Base-by-base conservation (phyloP, 331 rosid genomes). In the Cydonia oblonga region DNA sequence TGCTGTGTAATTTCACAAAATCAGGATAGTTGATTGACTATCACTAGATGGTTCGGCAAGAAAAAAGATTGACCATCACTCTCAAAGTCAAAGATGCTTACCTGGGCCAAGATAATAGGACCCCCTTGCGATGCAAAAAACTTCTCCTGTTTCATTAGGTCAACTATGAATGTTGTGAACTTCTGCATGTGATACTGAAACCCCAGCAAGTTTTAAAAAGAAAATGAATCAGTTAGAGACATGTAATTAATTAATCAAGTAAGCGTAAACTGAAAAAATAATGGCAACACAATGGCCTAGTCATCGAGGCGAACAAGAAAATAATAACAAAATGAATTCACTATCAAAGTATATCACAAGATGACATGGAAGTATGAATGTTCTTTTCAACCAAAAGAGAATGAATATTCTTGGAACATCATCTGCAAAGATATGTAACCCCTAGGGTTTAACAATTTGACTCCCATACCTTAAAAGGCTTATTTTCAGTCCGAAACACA, bases 81-180 rank as follows among this genome's bases (percentile, higher is more conserved):
- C 74, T 30, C 57, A 38, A 12, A 59, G 26, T 65, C 53, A 52
- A 40, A 76, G 56, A 69, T 57, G 76, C 98, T 88, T 90, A 87
- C 98, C 98, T 92, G 98, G 59, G 98, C 77, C 81, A 92, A 87
- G 81, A 92, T 90, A 71, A 92, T 90, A 25, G 98, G 98, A 72
- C 98, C 98, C 69, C 98, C 98, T 81, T 92, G 98, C 14, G 96
- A 81, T 8, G 93, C 84, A 70, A 90, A 92, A 73, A 92, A 82
- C 77, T 90, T 92, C 85, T 92, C 98, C 77, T 83, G 91, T 75
- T 92, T 92, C 96, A 92, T 90, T 76, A 88, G 88, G 80, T 88
- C 78, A 71, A 90, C 96, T 64, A 90, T 92, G 68, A 70, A 86
- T 29, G 96, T 83, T 25, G 96, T 90, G 79, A 92, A 92, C 67